These are phyloP conservation scores for Elymus sibiricus DNA, from an alignment of 176 grass and related monocot genomes.

Conservation along the genomic window DNA sequence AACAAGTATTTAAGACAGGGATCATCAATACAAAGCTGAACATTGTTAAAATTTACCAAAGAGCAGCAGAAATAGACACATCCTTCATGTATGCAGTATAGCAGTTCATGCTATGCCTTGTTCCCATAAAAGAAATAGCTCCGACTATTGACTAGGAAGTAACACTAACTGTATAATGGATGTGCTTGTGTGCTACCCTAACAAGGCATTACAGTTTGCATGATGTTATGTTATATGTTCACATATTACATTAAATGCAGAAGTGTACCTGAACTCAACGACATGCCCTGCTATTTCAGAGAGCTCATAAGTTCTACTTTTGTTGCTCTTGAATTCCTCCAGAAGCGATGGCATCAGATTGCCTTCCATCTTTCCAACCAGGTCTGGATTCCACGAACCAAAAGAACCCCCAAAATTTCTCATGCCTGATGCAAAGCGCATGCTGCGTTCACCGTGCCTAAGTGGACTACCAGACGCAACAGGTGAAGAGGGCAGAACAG, in stretches of 20 bases:
- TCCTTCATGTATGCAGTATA: not conserved
- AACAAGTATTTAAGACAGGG: not conserved
- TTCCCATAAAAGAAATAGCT: not conserved
- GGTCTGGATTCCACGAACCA: conserved; percentile 51
- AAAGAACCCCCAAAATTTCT: conserved; percentile 54
- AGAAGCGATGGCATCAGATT: conserved; percentile 62
- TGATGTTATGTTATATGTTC: not conserved
- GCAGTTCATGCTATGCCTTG: not conserved
- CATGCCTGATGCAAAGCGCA: conserved; percentile 51
- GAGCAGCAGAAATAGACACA: not conserved
- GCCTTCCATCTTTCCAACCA: conserved; percentile 39
- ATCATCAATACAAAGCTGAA: not conserved
- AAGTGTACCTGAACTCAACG: conserved; percentile 74
- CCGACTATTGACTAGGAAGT: not conserved
- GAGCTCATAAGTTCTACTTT: conserved; percentile 78
- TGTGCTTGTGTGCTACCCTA: not conserved
- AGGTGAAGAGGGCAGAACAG: conserved; percentile 51
- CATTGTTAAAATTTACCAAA: not conserved
- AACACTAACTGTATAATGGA: not conserved
- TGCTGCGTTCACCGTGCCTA: conserved; percentile 52
- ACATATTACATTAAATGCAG: not conserved
- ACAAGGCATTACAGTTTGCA: not conserved
- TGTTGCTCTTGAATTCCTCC: conserved; percentile 95
- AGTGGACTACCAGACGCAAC: conserved; percentile 55
- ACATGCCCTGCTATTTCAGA: conserved; percentile 82